phyloP scores from a whole-genome alignment of 805 yeast species.

The Candida broadrunensis region DNA sequence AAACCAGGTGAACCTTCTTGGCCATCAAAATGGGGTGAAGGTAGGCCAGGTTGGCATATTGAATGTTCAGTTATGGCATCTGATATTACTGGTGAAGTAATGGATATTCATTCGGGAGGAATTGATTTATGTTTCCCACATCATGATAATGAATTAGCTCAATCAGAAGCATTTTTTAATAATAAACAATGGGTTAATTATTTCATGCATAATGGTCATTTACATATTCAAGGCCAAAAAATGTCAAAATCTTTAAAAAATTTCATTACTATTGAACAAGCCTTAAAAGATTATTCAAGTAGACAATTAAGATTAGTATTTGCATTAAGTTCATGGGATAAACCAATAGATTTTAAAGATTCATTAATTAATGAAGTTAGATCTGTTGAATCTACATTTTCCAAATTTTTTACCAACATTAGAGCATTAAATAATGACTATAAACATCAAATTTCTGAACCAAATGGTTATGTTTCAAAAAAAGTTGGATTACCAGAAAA shows the following conservation, averaged over 20 bases:
- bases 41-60: conserved; percentile 99
- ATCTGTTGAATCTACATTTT: conserved; percentile 68
- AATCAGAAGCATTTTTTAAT: conserved; percentile 88
- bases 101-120: conserved; percentile 97
- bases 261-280: conserved; percentile 92
- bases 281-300: conserved; percentile 64
- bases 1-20: conserved; percentile 97
- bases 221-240: conserved; percentile 97
- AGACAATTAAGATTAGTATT: conserved; percentile 90
- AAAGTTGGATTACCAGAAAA: conserved; percentile 57
- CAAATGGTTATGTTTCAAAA: conserved; percentile 51
- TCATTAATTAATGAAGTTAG: conserved; percentile 72
- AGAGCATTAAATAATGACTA: conserved; percentile 75
- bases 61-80: conserved; percentile 99
- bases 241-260: conserved; percentile 95
- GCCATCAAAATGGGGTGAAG: conserved; percentile 95
- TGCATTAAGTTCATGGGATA: conserved; percentile 90
- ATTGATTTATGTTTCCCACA: conserved; percentile 97
- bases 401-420: conserved; percentile 83
- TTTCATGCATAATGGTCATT: conserved; percentile 94
- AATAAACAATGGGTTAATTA: conserved; percentile 95
- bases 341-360: conserved; percentile 88
- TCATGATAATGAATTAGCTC: conserved; percentile 98
- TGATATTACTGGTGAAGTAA: conserved; percentile 73
- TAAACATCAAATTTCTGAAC: conserved; percentile 40